Conservation (phyloP, 441 rosid genomes). For the Rhodomyrtus psidioides region DNA sequence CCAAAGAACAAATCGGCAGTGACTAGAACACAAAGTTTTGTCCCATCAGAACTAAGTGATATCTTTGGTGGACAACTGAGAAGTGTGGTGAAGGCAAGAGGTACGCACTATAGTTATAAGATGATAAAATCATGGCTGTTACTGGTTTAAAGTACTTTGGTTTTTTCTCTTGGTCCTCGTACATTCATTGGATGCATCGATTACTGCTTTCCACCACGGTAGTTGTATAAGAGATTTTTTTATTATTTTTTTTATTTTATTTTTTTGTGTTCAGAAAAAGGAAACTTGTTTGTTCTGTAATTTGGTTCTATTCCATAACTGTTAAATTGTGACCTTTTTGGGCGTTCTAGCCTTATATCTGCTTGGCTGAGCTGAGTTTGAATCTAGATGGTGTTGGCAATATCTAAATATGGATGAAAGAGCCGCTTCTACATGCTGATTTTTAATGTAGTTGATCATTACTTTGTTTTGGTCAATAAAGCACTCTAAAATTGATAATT, state of each 20-base stretch:
- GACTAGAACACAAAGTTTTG: constrained; percentile 79
- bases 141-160: neutral
- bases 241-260: too few relatives aligned
- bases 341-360: neutral
- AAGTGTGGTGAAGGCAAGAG: constrained; percentile 84
- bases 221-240: neutral
- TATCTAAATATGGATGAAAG: neutral
- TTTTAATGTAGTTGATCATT: neutral
- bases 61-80: constrained; percentile 83
- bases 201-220: neutral
- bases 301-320: neutral
- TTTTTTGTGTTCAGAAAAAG: neutral
- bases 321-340: neutral
- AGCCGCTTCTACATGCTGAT: neutral
- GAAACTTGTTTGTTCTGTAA: neutral
- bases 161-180: neutral
- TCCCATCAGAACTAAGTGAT: constrained; percentile 70
- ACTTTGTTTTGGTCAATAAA: neutral
- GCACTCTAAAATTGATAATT: neutral
- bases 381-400: neutral
- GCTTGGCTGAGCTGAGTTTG: neutral
- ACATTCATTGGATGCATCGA: neutral
- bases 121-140: neutral
- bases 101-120: constrained; percentile 17
- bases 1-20: constrained; percentile 93